These are phyloP conservation scores for Globisporangium cylindrosporum DNA, from an alignment of 352 stramenopile genomes.

Conservation along the genomic window DNA sequence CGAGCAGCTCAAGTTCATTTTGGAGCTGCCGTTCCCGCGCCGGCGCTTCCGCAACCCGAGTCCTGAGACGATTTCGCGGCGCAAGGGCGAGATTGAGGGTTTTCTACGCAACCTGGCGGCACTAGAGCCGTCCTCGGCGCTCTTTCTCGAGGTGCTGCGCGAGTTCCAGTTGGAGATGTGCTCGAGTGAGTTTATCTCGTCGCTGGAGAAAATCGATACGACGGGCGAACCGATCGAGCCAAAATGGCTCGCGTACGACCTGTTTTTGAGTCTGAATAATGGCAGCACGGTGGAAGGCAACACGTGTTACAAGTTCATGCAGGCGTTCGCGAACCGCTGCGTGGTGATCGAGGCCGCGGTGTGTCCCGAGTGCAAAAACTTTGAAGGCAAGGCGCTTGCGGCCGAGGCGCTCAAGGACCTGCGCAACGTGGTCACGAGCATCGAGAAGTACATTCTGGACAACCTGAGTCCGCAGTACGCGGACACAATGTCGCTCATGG, in stretches of 20 bases:
- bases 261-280: slow-evolving; percentile 72
- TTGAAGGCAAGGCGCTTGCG: slow-evolving; percentile 50
- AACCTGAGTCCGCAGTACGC: slow-evolving; percentile 62
- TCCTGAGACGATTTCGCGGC: slow-evolving; percentile 39
- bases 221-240: slow-evolving; percentile 56
- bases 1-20: slow-evolving; percentile 67
- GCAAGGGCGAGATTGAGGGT: slow-evolving; percentile 61
- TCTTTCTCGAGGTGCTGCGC: slow-evolving; percentile 57
- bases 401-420: slow-evolving; percentile 60
- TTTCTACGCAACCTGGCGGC: slow-evolving; percentile 73
- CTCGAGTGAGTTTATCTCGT: slow-evolving; percentile 71
- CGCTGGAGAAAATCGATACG: slow-evolving; percentile 74
- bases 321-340: slow-evolving; percentile 73
- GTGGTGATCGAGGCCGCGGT: slow-evolving; percentile 60
- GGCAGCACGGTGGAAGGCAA: slow-evolving; percentile 57
- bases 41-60: slow-evolving; percentile 52
- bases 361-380: slow-evolving; percentile 49
- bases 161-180: slow-evolving; percentile 76
- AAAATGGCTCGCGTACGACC: slow-evolving; percentile 77
- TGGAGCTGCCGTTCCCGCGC: slow-evolving; percentile 71
- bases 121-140: slow-evolving; percentile 49
- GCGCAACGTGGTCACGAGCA: slow-evolving; percentile 62
- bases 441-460: slow-evolving; percentile 77
- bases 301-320: slow-evolving; percentile 76
- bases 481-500: slow-evolving; percentile 55